Evolutionary conservation across 352 stramenopile species (phyloP).

Genomic region (Thalassiosira mediterranea): DNA sequence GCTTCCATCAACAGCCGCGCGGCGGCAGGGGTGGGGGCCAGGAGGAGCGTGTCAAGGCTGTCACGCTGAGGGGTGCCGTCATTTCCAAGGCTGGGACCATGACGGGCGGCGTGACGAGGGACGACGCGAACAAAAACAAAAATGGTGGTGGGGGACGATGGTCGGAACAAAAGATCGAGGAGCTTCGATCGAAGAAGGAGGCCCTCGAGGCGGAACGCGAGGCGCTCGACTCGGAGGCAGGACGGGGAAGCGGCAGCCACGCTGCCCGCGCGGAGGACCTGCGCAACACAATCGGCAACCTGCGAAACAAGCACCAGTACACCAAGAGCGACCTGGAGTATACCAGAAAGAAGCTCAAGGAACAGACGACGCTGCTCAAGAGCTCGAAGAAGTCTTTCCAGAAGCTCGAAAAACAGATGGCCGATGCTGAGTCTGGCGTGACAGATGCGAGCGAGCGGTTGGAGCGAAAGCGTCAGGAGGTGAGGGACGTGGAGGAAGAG

Average conservation of each 20-base stretch:
- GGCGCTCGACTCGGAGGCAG: conserved; percentile 57
- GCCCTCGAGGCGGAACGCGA: conserved; percentile 78
- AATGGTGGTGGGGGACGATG: conserved; percentile 90
- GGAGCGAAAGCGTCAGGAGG: conserved; percentile 55
- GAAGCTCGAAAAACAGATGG: conserved; percentile 62
- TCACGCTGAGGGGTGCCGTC: conserved; percentile 93
- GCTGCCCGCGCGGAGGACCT: conserved; percentile 70
- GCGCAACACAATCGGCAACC: conserved; percentile 67
- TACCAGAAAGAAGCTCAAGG: conserved; percentile 69
- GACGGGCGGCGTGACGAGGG: conserved; percentile 92
- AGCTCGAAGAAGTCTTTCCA: conserved; percentile 58
- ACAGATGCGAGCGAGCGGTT: conserved; percentile 60
- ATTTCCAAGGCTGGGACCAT: conserved; percentile 98
- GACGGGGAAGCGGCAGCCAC: conserved; percentile 40
- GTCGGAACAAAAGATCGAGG: conserved; percentile 91
- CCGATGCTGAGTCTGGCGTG: conserved; percentile 61
- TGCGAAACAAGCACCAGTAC: conserved; percentile 74
- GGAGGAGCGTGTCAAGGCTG: conserved; percentile 76
- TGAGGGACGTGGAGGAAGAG: conserved; percentile 79
- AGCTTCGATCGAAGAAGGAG: conserved; percentile 88
- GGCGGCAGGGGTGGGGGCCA: conserved; percentile 16
- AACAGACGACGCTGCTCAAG: conserved; percentile 72
- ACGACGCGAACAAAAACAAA: conserved; percentile 85
- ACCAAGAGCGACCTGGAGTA: conserved; percentile 78
- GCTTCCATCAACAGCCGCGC: conserved; percentile 81